Base-by-base conservation (phyloP, 2,329 filamentous ascomycete species). In the Phyllachora maydis region DNA sequence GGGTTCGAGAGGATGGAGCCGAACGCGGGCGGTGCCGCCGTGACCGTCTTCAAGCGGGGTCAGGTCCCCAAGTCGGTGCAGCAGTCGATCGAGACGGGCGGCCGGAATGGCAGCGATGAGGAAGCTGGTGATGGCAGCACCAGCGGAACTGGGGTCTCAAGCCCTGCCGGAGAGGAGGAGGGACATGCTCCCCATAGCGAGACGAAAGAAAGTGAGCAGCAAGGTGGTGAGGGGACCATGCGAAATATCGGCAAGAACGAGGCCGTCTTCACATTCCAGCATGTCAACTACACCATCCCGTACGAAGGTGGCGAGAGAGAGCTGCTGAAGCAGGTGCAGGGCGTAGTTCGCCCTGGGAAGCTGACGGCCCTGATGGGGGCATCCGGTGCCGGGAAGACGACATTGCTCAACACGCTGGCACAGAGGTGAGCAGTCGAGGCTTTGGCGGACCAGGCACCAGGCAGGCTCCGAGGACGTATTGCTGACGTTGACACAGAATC, bases 331-430 rank as follows among this genome's bases (percentile, higher is more conserved):
- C 33, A 67, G 4, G 65, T 88, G 28, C 71, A 58, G 27, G 79
- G 79, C 2, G 85, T 77, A 34, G 77, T 69, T 2, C 82, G 81
- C 37, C 79, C 79, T 1, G 78, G 79, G 11, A 48, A 74, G 11
- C 70, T 90, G 62, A 68, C 79, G 20, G 79, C 79, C 0, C 52
- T 90, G 1, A 78, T 88, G 56, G 81, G 81, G 25, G 75, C 74
- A 2, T 78, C 67, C 4, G 77, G 76, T 20, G 79, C 81, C 6
- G 81, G 79, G 8, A 90, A 90, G 48, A 83, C 77, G 0, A 88
- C 79, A 0, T 51, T 90, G 0, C 55, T 90, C 11, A 82, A 88
- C 43, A 79, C 74, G 0, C 41, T 65, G 1, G 69, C 76, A 0
- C 75, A 83, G 37, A 64, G 78, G n/a, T n/a, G n/a, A n/a, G n/a